phyloP scores from a whole-genome alignment of 768 basidiomycete species.

The Lyophyllum semitale region DNA sequence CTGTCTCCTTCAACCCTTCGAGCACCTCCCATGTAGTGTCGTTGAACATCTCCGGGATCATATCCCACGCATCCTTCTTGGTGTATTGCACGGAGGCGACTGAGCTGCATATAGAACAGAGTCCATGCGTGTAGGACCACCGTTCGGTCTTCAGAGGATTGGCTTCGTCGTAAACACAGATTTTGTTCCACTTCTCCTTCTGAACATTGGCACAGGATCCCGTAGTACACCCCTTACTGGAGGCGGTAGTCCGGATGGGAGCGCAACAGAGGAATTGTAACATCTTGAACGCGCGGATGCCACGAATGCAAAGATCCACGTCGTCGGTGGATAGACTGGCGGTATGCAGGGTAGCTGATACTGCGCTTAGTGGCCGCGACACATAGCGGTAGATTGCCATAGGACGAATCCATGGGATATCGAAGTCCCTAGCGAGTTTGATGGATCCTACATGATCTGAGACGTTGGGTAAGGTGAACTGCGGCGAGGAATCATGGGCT shows the following conservation, averaged over 20 bases:
- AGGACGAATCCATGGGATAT: slow-evolving; percentile 10
- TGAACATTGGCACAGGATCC: not conserved
- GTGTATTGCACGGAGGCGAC: not conserved
- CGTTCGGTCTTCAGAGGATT: not conserved
- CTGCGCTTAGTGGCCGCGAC: not conserved
- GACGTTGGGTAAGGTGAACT: not conserved
- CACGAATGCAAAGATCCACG: slow-evolving; percentile 1
- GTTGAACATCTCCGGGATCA: too few relatives aligned
- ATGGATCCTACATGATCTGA: slow-evolving; percentile 1
- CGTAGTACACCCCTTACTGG: too few relatives aligned
- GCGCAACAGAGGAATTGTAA: not conserved
- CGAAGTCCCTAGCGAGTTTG: slow-evolving; percentile 1
- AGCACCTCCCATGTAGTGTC: too few relatives aligned
- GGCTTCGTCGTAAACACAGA: not conserved
- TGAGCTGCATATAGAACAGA: not conserved
- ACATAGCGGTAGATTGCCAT: slow-evolving; percentile 1
- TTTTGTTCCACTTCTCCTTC: not conserved
- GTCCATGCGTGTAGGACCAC: not conserved
- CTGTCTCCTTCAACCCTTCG: too few relatives aligned
- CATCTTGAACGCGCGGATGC: not conserved
- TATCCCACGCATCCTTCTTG: not conserved
- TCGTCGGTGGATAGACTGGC: not conserved
- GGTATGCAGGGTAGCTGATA: not conserved
- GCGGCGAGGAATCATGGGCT: not conserved
- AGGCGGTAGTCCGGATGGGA: too few relatives aligned